phyloP scores from a whole-genome alignment of 2,329 filamentous ascomycete species.

The Teratosphaeria pseudoeucalypti region DNA sequence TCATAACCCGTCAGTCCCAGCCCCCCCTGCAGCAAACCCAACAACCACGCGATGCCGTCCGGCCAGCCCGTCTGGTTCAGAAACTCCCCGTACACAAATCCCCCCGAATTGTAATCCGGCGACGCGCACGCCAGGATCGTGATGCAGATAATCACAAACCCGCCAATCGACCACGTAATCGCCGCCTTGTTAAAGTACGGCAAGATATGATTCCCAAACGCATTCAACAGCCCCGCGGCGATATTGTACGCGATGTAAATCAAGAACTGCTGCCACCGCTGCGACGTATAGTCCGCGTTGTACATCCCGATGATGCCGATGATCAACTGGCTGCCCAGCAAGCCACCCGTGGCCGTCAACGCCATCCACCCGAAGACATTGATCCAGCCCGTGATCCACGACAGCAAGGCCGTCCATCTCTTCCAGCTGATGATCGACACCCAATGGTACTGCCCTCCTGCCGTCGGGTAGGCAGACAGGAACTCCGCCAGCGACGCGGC shows the following conservation, averaged over 20 bases:
- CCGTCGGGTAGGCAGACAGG: conserved; percentile 43
- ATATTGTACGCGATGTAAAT: conserved; percentile 58
- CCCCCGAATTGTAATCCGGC: conserved; percentile 52
- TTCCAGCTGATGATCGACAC: conserved; percentile 55
- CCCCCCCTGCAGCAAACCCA: conserved; percentile 31
- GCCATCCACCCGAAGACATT: conserved; percentile 64
- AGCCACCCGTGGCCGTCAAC: conserved; percentile 56
- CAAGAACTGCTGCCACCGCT: conserved; percentile 63
- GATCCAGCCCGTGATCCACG: conserved; percentile 64
- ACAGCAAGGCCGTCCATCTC: conserved; percentile 50
- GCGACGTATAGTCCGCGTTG: conserved; percentile 45
- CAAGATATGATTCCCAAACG: conserved; percentile 51
- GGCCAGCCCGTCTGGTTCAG: conserved; percentile 45
- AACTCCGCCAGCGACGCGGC: conserved; percentile 60
- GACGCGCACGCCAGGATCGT: conserved; percentile 57
- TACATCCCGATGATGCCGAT: conserved; percentile 54
- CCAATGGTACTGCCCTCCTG: conserved; percentile 50
- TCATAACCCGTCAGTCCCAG: conserved; percentile 39
- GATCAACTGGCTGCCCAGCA: conserved; percentile 58
- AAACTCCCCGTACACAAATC: conserved; percentile 58
- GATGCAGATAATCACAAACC: conserved; percentile 60
- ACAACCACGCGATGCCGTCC: conserved; percentile 31
- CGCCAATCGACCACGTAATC: conserved; percentile 60
- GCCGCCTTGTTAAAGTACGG: conserved; percentile 58
- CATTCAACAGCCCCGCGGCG: conserved; percentile 53